Evolutionary conservation across 768 basidiomycete genomes (phyloP).

Genomic region (Tricholoma saponaceum): DNA sequence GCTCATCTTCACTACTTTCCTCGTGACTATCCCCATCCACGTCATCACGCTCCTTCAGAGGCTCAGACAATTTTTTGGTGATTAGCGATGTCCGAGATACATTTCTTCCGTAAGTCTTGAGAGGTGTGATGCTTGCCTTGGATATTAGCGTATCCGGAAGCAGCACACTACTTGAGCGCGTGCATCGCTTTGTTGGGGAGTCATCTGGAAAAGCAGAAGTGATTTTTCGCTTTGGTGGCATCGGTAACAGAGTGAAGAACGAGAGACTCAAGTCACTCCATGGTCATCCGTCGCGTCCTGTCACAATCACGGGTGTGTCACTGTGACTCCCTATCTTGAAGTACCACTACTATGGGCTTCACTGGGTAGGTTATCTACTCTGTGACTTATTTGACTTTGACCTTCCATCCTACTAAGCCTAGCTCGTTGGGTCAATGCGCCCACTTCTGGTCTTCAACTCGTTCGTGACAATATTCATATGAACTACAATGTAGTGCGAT

Average conservation of each 20-base stretch:
- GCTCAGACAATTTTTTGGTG: background rate
- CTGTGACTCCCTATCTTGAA: slow-evolving; percentile 9
- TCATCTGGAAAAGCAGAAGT: slow-evolving; percentile 15
- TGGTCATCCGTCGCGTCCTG: background rate
- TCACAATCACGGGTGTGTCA: slow-evolving; percentile 23
- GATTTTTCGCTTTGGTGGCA: slow-evolving; percentile 46
- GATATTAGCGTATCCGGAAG: slow-evolving; percentile 3
- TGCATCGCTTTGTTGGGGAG: slow-evolving; percentile 30
- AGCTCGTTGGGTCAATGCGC: slow-evolving; percentile 83
- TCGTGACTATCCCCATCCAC: background rate
- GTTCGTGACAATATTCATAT: slow-evolving; percentile 63
- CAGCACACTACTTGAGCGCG: slow-evolving; percentile 16
- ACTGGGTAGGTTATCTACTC: slow-evolving; percentile 43
- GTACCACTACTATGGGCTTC: slow-evolving; percentile 53
- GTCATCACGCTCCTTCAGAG: slow-evolving; percentile 7
- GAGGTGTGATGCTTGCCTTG: slow-evolving; percentile 2
- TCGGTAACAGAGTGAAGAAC: slow-evolving; percentile 9
- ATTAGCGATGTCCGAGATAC: background rate
- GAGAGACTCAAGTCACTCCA: background rate
- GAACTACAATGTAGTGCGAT: slow-evolving; percentile 59
- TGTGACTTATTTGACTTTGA: background rate
- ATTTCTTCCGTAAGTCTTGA: slow-evolving; percentile 9
- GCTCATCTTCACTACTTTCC: slow-evolving; percentile 19
- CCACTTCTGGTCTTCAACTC: slow-evolving; percentile 62
- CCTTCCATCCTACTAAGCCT: slow-evolving; percentile 38